Conservation (phyloP, 139 green algal species). For the Coccomyxa sp. region DNA sequence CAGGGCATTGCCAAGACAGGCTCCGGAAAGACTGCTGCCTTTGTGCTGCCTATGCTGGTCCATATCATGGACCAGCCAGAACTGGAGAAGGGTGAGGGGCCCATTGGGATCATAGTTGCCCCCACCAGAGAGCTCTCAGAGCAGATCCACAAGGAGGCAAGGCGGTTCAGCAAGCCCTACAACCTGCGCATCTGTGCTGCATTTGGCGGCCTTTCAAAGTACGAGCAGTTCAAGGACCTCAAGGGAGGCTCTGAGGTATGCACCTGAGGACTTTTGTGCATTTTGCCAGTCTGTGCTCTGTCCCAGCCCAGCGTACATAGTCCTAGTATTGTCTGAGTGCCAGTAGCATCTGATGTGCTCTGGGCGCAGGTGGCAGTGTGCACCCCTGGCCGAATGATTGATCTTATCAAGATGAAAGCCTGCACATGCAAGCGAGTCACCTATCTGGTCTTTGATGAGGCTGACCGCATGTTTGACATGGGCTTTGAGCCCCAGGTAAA, state of each 20-base stretch:
- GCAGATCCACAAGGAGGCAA: constrained; percentile 85
- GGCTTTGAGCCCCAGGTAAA: constrained; percentile 90
- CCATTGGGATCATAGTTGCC: constrained; percentile 81
- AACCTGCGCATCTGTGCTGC: constrained; percentile 64
- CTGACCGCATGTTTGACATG: constrained; percentile 97
- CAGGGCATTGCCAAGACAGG: constrained; percentile 85
- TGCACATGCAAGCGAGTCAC: constrained; percentile 68
- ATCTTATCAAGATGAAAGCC: constrained; percentile 70
- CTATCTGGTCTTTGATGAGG: constrained; percentile 96
- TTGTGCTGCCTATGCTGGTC: constrained; percentile 81
- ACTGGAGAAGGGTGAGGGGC: constrained; percentile 72
- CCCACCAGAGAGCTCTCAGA: constrained; percentile 90
- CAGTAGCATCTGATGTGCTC: not conserved
- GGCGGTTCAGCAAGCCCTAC: constrained; percentile 44
- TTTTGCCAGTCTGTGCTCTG: not conserved
- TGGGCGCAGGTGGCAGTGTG: constrained; percentile 67
- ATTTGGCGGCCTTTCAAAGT: constrained; percentile 91
- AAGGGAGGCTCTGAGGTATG: constrained; percentile 62
- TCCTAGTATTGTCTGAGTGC: not conserved
- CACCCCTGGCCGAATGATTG: constrained; percentile 85
- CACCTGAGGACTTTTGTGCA: not conserved
- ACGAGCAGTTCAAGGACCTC: constrained; percentile 91
- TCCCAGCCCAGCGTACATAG: not conserved
- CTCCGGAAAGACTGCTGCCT: constrained; percentile 84
- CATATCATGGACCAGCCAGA: constrained; percentile 73